Percentiles rank a stretch among this genome's conserved stretches.
Evolutionary conservation across 441 rosid genomes (phyloP).

Genomic region (Geranium incanum): DNA sequence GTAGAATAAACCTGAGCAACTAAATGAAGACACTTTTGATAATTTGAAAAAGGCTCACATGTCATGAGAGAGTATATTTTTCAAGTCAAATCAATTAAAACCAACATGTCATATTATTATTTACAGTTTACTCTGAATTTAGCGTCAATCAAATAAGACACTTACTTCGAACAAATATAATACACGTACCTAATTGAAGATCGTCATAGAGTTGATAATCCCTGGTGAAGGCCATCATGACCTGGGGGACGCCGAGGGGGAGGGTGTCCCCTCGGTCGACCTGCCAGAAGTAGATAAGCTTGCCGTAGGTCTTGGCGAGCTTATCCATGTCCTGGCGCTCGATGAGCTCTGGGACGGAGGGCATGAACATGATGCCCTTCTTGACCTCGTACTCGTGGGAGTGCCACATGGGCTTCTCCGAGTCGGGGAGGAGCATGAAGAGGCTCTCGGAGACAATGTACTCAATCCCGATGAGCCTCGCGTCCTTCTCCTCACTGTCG

Average conservation of each 20-base stretch:
- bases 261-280: conserved; percentile 56
- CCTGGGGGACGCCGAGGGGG: conserved; percentile 62
- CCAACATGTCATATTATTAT: too few species aligned
- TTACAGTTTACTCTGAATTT: too few species aligned
- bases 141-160: too few species aligned
- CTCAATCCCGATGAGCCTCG: conserved; percentile 64
- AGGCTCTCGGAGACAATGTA: conserved; percentile 59
- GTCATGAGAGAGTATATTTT: too few species aligned
- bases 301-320: conserved; percentile 56
- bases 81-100: too few species aligned
- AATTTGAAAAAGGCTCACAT: too few species aligned
- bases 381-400: conserved; percentile 66
- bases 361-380: conserved; percentile 65
- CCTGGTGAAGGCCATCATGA: conserved; percentile 60
- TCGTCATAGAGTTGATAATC: conserved; percentile 53
- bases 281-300: conserved; percentile 75
- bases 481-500: conserved; percentile 40
- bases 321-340: conserved; percentile 57
- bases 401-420: conserved; percentile 79
- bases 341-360: conserved; percentile 44
- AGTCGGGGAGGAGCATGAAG: conserved; percentile 49
- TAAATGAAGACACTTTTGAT: too few species aligned
- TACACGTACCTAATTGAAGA: conserved; percentile 15
- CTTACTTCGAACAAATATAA: too few species aligned
- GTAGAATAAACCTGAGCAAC: too few species aligned